Conservation (phyloP, 306 rosid species). For the Comarum palustre region DNA sequence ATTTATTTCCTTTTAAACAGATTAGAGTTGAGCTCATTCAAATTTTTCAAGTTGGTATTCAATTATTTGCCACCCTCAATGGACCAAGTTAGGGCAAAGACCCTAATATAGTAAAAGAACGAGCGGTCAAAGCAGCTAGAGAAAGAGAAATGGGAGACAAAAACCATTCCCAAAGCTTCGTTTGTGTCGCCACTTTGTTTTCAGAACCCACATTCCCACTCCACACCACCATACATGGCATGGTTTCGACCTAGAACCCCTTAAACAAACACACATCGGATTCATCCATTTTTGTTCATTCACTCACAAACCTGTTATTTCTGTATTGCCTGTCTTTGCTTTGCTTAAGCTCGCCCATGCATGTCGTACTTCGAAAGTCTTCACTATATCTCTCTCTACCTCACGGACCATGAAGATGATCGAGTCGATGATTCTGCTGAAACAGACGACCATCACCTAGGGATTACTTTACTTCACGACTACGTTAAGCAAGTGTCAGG, state of each 20-base stretch:
- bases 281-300: background rate
- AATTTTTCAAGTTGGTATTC: background rate
- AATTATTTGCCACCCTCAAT: slow-evolving; percentile 7
- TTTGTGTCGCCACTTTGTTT: slow-evolving; percentile 26
- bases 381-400: background rate
- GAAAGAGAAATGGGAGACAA: slow-evolving; percentile 19
- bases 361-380: background rate
- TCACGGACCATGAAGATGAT: slow-evolving; percentile 1
- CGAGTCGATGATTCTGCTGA: background rate
- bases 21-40: background rate
- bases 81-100: background rate
- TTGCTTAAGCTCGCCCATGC: background rate
- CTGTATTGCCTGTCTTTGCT: background rate
- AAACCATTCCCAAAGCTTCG: slow-evolving; percentile 29
- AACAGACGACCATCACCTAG: slow-evolving; percentile 18
- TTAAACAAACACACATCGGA: slow-evolving; percentile 21
- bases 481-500: slow-evolving; percentile 30
- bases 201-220: slow-evolving; percentile 34
- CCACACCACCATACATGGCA: slow-evolving; percentile 45
- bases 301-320: background rate
- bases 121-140: slow-evolving; percentile 7
- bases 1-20: background rate
- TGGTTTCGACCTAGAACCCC: slow-evolving; percentile 36
- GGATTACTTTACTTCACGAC: slow-evolving; percentile 36
- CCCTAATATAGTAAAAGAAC: slow-evolving; percentile 16